Evolutionary conservation across 2,329 filamentous ascomycete genomes (phyloP).

Genomic region (Pseudogymnoascus destructans): DNA sequence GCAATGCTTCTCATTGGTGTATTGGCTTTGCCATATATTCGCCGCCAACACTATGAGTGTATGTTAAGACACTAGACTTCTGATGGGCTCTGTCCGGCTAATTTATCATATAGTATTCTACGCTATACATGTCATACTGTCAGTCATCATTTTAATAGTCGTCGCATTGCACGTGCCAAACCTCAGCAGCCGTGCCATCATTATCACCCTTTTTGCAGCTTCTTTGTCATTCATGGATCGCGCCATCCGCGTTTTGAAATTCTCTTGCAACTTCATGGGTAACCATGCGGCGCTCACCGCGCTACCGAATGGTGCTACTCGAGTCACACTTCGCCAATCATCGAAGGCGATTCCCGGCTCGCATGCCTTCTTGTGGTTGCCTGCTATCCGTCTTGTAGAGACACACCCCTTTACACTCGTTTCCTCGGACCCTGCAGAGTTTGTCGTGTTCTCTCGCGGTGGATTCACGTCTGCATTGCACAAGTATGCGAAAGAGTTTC

Average conservation of each 20-base stretch:
- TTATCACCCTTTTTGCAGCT: slow-evolving; percentile 32
- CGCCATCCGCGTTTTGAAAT: slow-evolving; percentile 34
- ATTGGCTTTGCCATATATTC: slow-evolving; percentile 29
- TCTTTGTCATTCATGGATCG: slow-evolving; percentile 40
- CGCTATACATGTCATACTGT: slow-evolving; percentile 37
- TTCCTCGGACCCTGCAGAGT: slow-evolving; percentile 34
- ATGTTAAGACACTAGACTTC: not conserved
- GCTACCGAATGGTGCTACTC: slow-evolving; percentile 40
- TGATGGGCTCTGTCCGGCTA: not conserved
- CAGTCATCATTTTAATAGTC: slow-evolving; percentile 35
- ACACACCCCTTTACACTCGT: slow-evolving; percentile 54
- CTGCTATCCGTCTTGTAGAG: slow-evolving; percentile 40
- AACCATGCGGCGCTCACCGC: slow-evolving; percentile 41
- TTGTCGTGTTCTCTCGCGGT: slow-evolving; percentile 44
- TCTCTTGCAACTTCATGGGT: slow-evolving; percentile 24
- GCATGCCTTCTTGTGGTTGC: slow-evolving; percentile 54
- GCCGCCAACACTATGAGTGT: slow-evolving; percentile 36
- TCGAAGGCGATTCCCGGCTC: slow-evolving; percentile 37
- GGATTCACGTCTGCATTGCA: slow-evolving; percentile 47
- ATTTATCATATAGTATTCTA: slow-evolving; percentile 32
- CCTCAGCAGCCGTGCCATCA: slow-evolving; percentile 29
- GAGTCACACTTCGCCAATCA: slow-evolving; percentile 39
- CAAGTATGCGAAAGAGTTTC: slow-evolving; percentile 35
- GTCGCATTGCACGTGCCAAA: slow-evolving; percentile 40
- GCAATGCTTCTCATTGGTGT: slow-evolving; percentile 34